phyloP scores from a whole-genome alignment of 139 green algal species.

The Zygnema cylindricum region DNA sequence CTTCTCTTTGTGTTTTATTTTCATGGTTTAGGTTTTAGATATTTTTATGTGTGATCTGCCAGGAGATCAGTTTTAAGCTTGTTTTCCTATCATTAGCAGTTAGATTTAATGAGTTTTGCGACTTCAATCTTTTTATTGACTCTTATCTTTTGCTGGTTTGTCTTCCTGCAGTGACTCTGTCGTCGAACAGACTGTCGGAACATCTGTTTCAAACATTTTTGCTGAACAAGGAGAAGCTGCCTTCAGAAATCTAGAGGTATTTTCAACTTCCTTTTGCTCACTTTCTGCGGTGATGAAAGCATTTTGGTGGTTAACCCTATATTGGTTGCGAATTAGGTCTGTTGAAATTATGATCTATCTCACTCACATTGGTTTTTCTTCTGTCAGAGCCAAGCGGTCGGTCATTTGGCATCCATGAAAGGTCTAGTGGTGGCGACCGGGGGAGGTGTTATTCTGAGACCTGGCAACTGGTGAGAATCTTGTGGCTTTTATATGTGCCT shows the following conservation, averaged over 20 bases:
- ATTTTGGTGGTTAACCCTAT: no score
- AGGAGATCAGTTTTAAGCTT: no score
- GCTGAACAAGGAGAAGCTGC: conserved; percentile 65
- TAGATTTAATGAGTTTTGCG: no score
- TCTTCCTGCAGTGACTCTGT: conserved; percentile 63
- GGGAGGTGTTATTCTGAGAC: conserved; percentile 26
- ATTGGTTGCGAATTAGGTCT: no score
- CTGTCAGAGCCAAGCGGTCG: conserved; percentile 25
- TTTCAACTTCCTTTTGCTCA: conserved; percentile 11
- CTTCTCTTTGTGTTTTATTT: no score
- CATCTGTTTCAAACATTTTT: conserved; percentile 66
- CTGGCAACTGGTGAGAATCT: conserved; percentile 37
- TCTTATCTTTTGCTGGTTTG: background rate
- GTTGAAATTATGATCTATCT: no score
- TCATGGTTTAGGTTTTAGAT: no score
- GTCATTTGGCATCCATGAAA: conserved; percentile 30
- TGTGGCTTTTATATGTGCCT: no score
- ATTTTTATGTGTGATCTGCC: no score
- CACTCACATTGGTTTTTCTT: background rate
- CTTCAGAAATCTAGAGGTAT: conserved; percentile 66
- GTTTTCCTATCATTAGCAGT: no score
- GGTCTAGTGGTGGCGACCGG: conserved; percentile 43
- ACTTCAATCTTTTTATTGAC: no score
- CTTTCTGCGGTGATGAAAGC: no score
- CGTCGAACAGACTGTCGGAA: conserved; percentile 62